Percentiles rank a stretch among this genome's conserved stretches.
phyloP scores from a whole-genome alignment of 495 filamentous ascomycete genomes.

The Neohortaea acidophila region DNA sequence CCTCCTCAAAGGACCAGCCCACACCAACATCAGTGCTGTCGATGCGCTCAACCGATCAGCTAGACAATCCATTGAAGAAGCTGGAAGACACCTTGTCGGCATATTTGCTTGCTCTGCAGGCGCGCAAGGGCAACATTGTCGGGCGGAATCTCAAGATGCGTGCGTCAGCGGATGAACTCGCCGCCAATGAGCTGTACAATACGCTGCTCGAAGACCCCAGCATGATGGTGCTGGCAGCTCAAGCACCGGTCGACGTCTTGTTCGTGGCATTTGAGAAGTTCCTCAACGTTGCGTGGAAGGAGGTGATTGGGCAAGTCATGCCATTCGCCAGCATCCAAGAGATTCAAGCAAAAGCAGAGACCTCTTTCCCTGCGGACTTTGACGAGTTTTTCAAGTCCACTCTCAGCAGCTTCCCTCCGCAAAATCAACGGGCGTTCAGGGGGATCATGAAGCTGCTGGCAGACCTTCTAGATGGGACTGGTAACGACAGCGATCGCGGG shows the following conservation, averaged over 20 bases:
- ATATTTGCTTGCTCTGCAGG: slow-evolving; percentile 67
- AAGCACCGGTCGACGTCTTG: slow-evolving; percentile 72
- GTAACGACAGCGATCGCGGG: slow-evolving; percentile 83
- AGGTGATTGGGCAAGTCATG: slow-evolving; percentile 74
- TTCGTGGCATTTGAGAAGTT: slow-evolving; percentile 94
- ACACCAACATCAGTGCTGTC: slow-evolving; percentile 20
- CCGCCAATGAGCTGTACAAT: slow-evolving; percentile 86
- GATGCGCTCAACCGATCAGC: slow-evolving; percentile 10
- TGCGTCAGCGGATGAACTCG: slow-evolving; percentile 55
- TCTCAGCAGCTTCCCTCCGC: slow-evolving; percentile 68
- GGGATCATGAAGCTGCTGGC: slow-evolving; percentile 72
- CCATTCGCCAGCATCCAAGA: slow-evolving; percentile 44
- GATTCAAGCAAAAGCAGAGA: slow-evolving; percentile 61
- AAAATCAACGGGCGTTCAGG: slow-evolving; percentile 79
- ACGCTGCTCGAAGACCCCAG: slow-evolving; percentile 63
- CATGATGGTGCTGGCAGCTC: slow-evolving; percentile 54
- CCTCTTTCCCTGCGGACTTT: slow-evolving; percentile 60
- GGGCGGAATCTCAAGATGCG: slow-evolving; percentile 57
- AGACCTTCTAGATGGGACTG: slow-evolving; percentile 81
- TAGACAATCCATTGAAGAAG: slow-evolving; percentile 43
- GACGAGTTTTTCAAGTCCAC: slow-evolving; percentile 66
- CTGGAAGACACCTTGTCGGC: slow-evolving; percentile 77
- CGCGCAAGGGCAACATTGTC: slow-evolving; percentile 72
- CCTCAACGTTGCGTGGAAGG: slow-evolving; percentile 70
- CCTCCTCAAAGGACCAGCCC: slow-evolving; percentile 15